These are phyloP conservation scores for Starmerella sirachaensis DNA, from an alignment of 805 yeast genomes.

Conservation along the genomic window DNA sequence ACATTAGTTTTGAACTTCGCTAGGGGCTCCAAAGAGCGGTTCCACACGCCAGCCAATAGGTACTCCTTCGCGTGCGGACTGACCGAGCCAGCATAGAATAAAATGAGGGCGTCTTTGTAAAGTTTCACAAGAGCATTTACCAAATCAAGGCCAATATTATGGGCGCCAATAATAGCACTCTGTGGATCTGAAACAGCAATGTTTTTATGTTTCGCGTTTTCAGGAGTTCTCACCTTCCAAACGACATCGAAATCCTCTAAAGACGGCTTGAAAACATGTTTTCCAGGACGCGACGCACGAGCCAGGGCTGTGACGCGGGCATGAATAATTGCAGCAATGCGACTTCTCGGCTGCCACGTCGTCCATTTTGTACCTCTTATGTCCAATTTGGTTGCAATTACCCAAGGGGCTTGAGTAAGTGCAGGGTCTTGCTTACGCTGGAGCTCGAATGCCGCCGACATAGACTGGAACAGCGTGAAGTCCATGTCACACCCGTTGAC, in stretches of 20 bases:
- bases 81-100: slow-evolving; percentile 50
- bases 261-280: slow-evolving; percentile 65
- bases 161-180: slow-evolving; percentile 32
- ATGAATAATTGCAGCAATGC: slow-evolving; percentile 56
- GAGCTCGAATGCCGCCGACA: slow-evolving; percentile 52
- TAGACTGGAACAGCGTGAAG: slow-evolving; percentile 46
- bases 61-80: slow-evolving; percentile 29
- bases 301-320: slow-evolving; percentile 80
- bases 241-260: slow-evolving; percentile 74
- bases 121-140: slow-evolving; percentile 49
- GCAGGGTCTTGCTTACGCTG: slow-evolving; percentile 71
- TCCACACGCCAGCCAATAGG: slow-evolving; percentile 69
- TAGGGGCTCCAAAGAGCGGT: slow-evolving; percentile 49
- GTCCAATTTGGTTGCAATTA: slow-evolving; percentile 73
- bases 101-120: slow-evolving; percentile 55
- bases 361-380: slow-evolving; percentile 83
- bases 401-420: slow-evolving; percentile 64
- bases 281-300: slow-evolving; percentile 33
- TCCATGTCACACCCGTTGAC: slow-evolving; percentile 35
- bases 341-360: slow-evolving; percentile 36
- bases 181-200: slow-evolving; percentile 32
- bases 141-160: slow-evolving; percentile 52
- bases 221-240: slow-evolving; percentile 41
- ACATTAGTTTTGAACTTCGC: slow-evolving; percentile 63
- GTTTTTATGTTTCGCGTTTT: slow-evolving; percentile 30